Percentiles rank a stretch among this genome's conserved stretches.
phyloP scores from a whole-genome alignment of 495 filamentous ascomycete species.

The Aspergillus egyptiacus region DNA sequence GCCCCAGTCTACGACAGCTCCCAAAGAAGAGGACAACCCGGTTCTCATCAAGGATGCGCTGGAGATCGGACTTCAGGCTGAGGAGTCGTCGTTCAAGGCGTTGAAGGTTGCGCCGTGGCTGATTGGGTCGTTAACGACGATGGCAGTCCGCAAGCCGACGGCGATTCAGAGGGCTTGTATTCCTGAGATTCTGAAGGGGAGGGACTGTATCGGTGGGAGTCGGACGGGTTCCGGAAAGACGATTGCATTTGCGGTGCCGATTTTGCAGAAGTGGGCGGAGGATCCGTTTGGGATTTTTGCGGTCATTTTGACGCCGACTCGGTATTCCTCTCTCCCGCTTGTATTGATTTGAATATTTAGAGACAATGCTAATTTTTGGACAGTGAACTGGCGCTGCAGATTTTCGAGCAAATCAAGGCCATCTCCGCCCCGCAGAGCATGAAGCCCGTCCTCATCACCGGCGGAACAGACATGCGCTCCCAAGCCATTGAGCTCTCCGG shows the following conservation, averaged over 20 bases:
- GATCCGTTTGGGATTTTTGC: constrained; percentile 91
- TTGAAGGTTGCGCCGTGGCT: constrained; percentile 83
- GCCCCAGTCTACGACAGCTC: constrained; percentile 18
- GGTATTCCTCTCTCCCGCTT: constrained; percentile 42
- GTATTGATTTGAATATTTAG: no score
- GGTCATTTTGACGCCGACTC: constrained; percentile 82
- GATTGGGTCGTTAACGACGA: constrained; percentile 69
- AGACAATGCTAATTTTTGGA: not conserved
- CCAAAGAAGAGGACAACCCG: constrained; percentile 27
- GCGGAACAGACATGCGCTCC: constrained; percentile 83
- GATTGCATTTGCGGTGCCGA: constrained; percentile 90
- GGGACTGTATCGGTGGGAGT: constrained; percentile 91
- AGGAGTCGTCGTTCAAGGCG: constrained; percentile 61
- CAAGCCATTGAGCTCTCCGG: constrained; percentile 78
- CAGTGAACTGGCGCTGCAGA: constrained; percentile 89
- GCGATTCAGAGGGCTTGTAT: constrained; percentile 90
- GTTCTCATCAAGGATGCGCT: constrained; percentile 40
- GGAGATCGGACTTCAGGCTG: constrained; percentile 36
- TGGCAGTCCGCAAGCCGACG: constrained; percentile 86
- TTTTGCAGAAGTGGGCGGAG: constrained; percentile 86
- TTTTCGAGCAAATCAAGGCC: constrained; percentile 90
- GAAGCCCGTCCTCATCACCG: constrained; percentile 80
- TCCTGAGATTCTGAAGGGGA: constrained; percentile 79
- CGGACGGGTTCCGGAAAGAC: constrained; percentile 98
- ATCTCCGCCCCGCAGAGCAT: constrained; percentile 80